Percentiles rank a stretch among this genome's conserved stretches.
Evolutionary conservation across 495 filamentous ascomycete species (phyloP).

Genomic region (Penicilliopsis zonata): DNA sequence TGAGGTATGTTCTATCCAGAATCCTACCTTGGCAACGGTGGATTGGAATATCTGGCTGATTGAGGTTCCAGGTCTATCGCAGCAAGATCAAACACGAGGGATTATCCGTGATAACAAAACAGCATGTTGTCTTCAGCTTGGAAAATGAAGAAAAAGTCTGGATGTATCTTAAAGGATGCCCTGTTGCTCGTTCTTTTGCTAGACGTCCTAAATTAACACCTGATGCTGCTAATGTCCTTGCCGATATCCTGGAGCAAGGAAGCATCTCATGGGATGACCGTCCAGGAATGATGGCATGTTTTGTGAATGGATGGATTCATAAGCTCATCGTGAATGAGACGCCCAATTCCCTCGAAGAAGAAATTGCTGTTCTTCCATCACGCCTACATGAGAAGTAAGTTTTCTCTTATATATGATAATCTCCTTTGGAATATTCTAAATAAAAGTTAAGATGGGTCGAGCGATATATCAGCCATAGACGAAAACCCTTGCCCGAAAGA

Average conservation of each 20-base stretch:
- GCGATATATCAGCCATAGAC: conserved; percentile 1
- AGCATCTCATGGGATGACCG: conserved; percentile 3
- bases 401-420: conserved; percentile 2
- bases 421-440: conserved; percentile 5
- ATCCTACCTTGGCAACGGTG: not conserved
- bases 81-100: not conserved
- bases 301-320: conserved; percentile 5
- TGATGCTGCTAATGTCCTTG: conserved; percentile 1
- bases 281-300: conserved; percentile 2
- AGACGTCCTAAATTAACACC: not conserved
- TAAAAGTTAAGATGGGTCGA: no score
- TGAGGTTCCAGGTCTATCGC: not conserved
- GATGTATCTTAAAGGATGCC: not conserved
- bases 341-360: no score
- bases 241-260: conserved; percentile 4
- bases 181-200: conserved; percentile 5
- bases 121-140: not conserved
- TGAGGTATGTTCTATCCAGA: not conserved
- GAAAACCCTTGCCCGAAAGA: not conserved
- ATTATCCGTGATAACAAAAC: not conserved
- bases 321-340: conserved; percentile 1
- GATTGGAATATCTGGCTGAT: not conserved
- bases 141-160: not conserved
- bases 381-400: conserved; percentile 9
- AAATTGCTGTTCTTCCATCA: conserved; percentile 7